Percentiles rank a stretch among this genome's conserved stretches.
These are phyloP conservation scores for Pythium brachiatum DNA, from an alignment of 352 stramenopile species.

Conservation along the genomic window DNA sequence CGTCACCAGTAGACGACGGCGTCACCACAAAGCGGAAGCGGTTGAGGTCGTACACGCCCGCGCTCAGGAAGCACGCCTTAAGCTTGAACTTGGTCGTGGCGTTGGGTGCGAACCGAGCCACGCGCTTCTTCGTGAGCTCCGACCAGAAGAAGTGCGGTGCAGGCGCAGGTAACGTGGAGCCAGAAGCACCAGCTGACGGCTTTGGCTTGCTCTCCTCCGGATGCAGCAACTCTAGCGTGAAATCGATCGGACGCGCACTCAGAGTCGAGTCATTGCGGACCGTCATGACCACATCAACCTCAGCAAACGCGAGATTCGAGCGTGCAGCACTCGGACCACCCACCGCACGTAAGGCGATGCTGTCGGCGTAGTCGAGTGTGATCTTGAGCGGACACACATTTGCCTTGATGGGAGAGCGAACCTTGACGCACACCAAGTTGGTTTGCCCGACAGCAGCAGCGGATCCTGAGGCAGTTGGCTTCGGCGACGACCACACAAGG, in stretches of 20 bases:
- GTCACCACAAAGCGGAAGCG: conserved; percentile 68
- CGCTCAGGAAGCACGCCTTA: conserved; percentile 66
- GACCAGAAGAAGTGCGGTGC: conserved; percentile 80
- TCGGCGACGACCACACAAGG: conserved; percentile 59
- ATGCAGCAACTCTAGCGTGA: conserved; percentile 77
- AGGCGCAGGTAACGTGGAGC: conserved; percentile 12
- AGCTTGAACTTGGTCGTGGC: conserved; percentile 47
- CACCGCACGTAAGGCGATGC: conserved; percentile 9
- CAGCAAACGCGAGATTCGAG: conserved; percentile 34
- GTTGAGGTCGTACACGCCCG: conserved; percentile 84
- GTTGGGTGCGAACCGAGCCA: conserved; percentile 50
- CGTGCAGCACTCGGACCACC: background rate
- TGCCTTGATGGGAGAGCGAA: conserved; percentile 45
- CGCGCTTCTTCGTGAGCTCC: conserved; percentile 68
- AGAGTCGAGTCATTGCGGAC: conserved; percentile 61
- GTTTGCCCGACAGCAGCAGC: conserved; percentile 48
- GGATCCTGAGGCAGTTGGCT: conserved; percentile 20
- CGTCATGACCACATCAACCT: conserved; percentile 74
- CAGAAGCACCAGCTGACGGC: background rate
- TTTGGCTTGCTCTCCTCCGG: conserved; percentile 55
- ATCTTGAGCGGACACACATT: conserved; percentile 68
- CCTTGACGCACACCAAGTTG: conserved; percentile 60
- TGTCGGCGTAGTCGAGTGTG: conserved; percentile 54
- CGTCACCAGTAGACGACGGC: conserved; percentile 8
- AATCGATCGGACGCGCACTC: conserved; percentile 60